Evolutionary conservation across 306 rosid genomes (phyloP).

Genomic region (Nissolia schottii): DNA sequence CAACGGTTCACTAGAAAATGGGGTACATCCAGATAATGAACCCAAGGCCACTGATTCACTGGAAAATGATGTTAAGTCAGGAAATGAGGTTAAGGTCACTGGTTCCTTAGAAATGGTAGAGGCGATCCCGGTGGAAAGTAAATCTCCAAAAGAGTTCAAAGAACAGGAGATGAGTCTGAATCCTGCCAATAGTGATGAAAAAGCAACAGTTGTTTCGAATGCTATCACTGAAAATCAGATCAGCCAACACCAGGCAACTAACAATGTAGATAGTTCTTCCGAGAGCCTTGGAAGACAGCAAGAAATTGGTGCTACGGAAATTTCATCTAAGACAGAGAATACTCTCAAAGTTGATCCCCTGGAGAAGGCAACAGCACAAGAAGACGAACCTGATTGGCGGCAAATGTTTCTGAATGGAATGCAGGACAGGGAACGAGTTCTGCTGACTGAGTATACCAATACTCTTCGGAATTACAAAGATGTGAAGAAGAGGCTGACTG

Average conservation of each 20-base stretch:
- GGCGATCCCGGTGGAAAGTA: background rate
- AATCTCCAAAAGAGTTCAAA: slow-evolving; percentile 1
- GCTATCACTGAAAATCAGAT: slow-evolving; percentile 23
- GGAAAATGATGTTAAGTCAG: slow-evolving; percentile 8
- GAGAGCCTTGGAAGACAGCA: slow-evolving; percentile 20
- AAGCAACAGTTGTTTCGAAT: slow-evolving; percentile 14
- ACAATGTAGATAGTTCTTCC: slow-evolving; percentile 12
- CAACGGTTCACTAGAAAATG: slow-evolving; percentile 14
- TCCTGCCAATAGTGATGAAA: slow-evolving; percentile 24
- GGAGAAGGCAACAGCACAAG: slow-evolving; percentile 23
- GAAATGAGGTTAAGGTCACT: background rate
- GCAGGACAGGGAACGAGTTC: slow-evolving; percentile 59
- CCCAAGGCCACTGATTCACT: background rate
- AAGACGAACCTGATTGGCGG: slow-evolving; percentile 81
- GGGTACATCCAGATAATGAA: background rate
- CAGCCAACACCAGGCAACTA: slow-evolving; percentile 8
- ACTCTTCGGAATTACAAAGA: slow-evolving; percentile 83
- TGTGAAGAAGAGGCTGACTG: slow-evolving; percentile 62
- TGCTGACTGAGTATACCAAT: slow-evolving; percentile 71
- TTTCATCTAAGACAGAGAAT: slow-evolving; percentile 23
- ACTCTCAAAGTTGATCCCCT: slow-evolving; percentile 20
- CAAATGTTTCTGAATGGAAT: slow-evolving; percentile 61
- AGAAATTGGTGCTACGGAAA: slow-evolving; percentile 23
- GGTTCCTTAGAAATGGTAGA: slow-evolving; percentile 10
- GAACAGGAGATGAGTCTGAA: slow-evolving; percentile 21